Evolutionary conservation across 176 grass and related monocot genomes (phyloP), one percentile per base, ranked within the genome.

Genomic region (Raddia guianensis): DNA sequence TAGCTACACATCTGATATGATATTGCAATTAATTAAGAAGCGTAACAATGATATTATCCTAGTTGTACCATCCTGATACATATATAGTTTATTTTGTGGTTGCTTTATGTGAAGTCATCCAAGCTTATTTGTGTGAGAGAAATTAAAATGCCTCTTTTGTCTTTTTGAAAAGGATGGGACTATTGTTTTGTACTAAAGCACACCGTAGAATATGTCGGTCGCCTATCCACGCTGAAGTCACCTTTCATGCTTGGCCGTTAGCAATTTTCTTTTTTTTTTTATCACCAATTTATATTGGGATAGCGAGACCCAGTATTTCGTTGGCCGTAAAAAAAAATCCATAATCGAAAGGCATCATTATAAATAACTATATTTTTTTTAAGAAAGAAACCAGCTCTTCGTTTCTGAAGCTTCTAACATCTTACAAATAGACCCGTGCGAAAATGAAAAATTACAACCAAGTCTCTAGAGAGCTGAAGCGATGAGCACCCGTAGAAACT

Each of bases 181-280:
- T 27, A 73, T 83, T 83, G 46, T 21, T 10, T 10, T 46, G 2
- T 18, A 65, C n/a, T 45, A 9, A 62, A 48, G 5, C 63, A 55
- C 49, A 40, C 1, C 9, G 32, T 34, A 4, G 9, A 34, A 54
- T 32, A 40, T 44, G 18, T 12, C 61, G 34, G 56, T 18, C 15
- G 34, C 47, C 42, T 82, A 44, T 85, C 66, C 66, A 63, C 34
- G 48, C 9, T 63, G n/a, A 85, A 53, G n/a, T 71, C 33, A 63
- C 27, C 15, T 78, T 69, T 13, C 66, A 84, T 51, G 74, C 33
- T 42, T 70, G 11, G 2, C 7, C 4, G 18, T 45, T 70, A 27
- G 33, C 32, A 44, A 19, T 52, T 78, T 78, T 63, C 12, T 44
- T 27, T 27, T 27, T 27, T 27, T 27, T 27, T 27, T 27, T 27